Percentiles rank a stretch among this genome's conserved stretches.
phyloP scores from a whole-genome alignment of 2,329 filamentous ascomycete species.

The Exophiala bonariae region DNA sequence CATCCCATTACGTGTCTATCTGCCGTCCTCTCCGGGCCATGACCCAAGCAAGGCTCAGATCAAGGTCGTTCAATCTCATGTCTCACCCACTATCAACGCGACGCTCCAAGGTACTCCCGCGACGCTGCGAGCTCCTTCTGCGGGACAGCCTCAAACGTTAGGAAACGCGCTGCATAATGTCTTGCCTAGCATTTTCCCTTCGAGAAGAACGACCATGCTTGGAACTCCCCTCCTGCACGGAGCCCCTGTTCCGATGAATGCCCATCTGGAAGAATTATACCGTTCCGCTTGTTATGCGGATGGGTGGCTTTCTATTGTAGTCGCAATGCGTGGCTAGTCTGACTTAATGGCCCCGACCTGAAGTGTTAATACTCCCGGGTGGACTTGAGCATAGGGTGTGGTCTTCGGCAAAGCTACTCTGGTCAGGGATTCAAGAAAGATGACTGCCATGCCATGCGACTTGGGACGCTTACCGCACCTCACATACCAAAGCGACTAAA shows the following conservation, averaged over 20 bases:
- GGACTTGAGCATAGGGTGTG: no score
- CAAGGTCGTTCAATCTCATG: slow-evolving; percentile 73
- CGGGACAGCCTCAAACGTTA: slow-evolving; percentile 63
- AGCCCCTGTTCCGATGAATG: slow-evolving; percentile 74
- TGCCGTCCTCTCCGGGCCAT: slow-evolving; percentile 64
- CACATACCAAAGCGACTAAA: no score
- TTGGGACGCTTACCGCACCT: no score
- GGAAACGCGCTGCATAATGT: slow-evolving; percentile 74
- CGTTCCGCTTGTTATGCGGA: slow-evolving; percentile 83
- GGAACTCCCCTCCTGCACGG: slow-evolving; percentile 86
- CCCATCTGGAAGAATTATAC: slow-evolving; percentile 80
- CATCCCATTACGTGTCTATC: slow-evolving; percentile 85
- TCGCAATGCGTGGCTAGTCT: slow-evolving; percentile 58
- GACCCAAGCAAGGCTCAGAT: slow-evolving; percentile 52
- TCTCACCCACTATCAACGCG: slow-evolving; percentile 53
- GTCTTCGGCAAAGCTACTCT: no score
- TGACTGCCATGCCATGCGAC: no score
- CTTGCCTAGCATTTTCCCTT: slow-evolving; percentile 82
- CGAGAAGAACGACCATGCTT: slow-evolving; percentile 77
- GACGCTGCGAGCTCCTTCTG: slow-evolving; percentile 26
- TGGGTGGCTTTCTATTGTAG: slow-evolving; percentile 83
- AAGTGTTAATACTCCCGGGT: no score
- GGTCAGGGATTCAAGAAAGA: no score
- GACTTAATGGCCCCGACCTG: no score
- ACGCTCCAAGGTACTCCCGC: slow-evolving; percentile 20